phyloP scores from a whole-genome alignment of 805 yeast genomes.

The Candida suzukii region DNA sequence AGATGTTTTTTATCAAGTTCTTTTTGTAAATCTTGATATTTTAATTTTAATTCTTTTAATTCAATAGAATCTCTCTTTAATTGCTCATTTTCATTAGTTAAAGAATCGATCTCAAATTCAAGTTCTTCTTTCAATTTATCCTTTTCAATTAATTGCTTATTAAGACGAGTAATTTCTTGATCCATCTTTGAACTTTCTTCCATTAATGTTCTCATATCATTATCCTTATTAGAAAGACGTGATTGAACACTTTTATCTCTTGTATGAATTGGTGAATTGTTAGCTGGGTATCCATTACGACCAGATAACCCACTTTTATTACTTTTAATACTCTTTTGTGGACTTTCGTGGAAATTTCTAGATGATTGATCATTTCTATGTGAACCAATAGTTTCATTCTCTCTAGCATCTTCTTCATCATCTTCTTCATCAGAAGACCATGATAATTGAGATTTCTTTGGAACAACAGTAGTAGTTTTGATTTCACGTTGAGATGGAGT shows the following conservation, averaged over 20 bases:
- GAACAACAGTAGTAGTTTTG: conserved; percentile 68
- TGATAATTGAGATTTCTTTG: conserved; percentile 74
- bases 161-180: conserved; percentile 30
- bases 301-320: not conserved
- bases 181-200: conserved; percentile 48
- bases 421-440: conserved; percentile 88
- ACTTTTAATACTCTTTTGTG: conserved; percentile 1
- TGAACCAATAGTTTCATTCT: not conserved
- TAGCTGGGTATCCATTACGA: not conserved
- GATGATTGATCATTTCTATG: too few species aligned
- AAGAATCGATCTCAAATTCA: not conserved
- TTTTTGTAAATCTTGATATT: not conserved
- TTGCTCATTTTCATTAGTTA: not conserved
- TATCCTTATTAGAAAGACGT: conserved; percentile 19
- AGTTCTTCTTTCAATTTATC: not conserved
- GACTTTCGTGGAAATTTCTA: not conserved
- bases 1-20: not conserved
- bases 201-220: conserved; percentile 36
- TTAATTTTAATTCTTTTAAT: not conserved
- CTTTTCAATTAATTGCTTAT: conserved; percentile 15
- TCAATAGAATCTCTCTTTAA: conserved; percentile 2
- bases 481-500: conserved; percentile 27
- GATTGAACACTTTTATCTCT: conserved; percentile 2
- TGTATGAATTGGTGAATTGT: not conserved
- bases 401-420: conserved; percentile 19